These are phyloP conservation scores for Moesziomyces sp. DNA, from an alignment of 1,284 basidiomycete genomes.

Conservation along the genomic window DNA sequence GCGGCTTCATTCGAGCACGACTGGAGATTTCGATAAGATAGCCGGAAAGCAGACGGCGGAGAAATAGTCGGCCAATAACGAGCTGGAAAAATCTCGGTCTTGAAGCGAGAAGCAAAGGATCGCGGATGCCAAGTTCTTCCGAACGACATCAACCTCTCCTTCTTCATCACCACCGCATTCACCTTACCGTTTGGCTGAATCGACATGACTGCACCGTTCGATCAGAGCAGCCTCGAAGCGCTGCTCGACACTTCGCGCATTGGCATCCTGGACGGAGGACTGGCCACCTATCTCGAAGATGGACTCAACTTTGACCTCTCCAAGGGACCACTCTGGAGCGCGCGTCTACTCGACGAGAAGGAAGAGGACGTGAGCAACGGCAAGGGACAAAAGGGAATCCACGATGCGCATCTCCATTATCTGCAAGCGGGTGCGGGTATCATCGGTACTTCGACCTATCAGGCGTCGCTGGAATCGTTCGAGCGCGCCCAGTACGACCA, in stretches of 20 bases:
- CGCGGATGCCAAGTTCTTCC: neutral
- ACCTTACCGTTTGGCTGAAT: neutral
- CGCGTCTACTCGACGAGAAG: slow-evolving; percentile 51
- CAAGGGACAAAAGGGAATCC: slow-evolving; percentile 45
- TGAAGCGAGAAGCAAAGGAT: slow-evolving; percentile 2
- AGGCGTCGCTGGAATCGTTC: slow-evolving; percentile 54
- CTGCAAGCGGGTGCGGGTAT: slow-evolving; percentile 56
- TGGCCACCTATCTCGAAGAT: slow-evolving; percentile 61
- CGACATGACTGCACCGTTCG: slow-evolving; percentile 19
- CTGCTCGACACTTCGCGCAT: slow-evolving; percentile 40
- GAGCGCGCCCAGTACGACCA: slow-evolving; percentile 36
- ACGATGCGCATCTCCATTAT: slow-evolving; percentile 55
- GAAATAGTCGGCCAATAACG: slow-evolving; percentile 7
- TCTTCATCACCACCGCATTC: neutral
- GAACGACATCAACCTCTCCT: neutral
- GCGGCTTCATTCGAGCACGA: no score
- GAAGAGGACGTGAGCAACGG: slow-evolving; percentile 38
- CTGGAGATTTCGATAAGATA: slow-evolving; percentile 21
- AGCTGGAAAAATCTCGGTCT: neutral
- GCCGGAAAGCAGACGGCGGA: slow-evolving; percentile 10
- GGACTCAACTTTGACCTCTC: slow-evolving; percentile 55
- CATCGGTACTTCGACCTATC: slow-evolving; percentile 59
- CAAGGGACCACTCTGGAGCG: slow-evolving; percentile 55
- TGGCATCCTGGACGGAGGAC: slow-evolving; percentile 56
- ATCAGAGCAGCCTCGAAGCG: slow-evolving; percentile 28